phyloP scores from a whole-genome alignment of 495 filamentous ascomycete genomes.

The Penicillium antarcticum region DNA sequence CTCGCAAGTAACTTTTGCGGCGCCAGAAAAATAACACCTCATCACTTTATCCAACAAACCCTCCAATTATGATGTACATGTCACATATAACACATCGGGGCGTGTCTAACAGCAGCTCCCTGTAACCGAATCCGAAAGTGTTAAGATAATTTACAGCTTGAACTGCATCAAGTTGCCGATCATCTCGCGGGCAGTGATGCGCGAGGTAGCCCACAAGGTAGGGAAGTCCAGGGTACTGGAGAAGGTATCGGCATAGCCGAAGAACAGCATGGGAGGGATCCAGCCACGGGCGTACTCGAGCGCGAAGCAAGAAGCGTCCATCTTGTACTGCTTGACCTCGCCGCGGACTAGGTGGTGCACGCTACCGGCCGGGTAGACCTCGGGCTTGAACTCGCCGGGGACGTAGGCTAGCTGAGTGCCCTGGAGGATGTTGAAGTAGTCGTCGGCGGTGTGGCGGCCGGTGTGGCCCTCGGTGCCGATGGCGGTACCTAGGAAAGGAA shows the following conservation, averaged over 20 bases:
- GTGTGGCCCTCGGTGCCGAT: conserved; percentile 85
- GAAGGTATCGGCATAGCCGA: conserved; percentile 78
- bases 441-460: conserved; percentile 82
- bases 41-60: no score
- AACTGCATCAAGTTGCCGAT: conserved; percentile 62
- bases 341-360: conserved; percentile 77
- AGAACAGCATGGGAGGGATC: conserved; percentile 87
- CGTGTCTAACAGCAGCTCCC: no score
- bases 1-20: no score
- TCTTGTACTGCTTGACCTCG: conserved; percentile 80
- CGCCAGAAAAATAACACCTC: no score
- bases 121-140: neutral
- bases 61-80: no score
- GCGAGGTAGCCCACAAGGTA: conserved; percentile 72
- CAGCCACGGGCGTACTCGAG: conserved; percentile 86
- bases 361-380: conserved; percentile 70
- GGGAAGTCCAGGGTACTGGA: conserved; percentile 72
- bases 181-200: conserved; percentile 71
- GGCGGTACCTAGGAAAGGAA: conserved; percentile 57
- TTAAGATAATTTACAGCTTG: conserved; percentile 58
- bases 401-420: conserved; percentile 72
- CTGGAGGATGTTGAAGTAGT: conserved; percentile 86
- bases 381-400: conserved; percentile 65
- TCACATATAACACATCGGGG: no score
- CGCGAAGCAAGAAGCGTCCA: conserved; percentile 76